phyloP scores from a whole-genome alignment of 768 basidiomycete species.

The Lactarius quietus region DNA sequence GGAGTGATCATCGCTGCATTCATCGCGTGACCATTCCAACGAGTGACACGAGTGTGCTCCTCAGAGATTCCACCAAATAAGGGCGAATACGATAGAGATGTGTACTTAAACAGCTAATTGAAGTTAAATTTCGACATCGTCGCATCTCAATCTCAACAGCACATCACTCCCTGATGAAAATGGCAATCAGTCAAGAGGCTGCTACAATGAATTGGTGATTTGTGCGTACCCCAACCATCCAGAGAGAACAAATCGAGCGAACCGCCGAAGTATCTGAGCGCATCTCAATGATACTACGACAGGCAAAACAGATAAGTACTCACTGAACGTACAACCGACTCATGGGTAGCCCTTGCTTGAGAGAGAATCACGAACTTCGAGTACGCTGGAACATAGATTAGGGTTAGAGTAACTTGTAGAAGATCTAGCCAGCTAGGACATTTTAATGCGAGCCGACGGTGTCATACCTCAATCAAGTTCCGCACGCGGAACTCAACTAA shows the following conservation, averaged over 20 bases:
- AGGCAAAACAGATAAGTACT: slow-evolving; percentile 21
- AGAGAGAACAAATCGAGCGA: slow-evolving; percentile 76
- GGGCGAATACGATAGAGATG: neutral
- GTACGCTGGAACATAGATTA: slow-evolving; percentile 11
- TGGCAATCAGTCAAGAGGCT: slow-evolving; percentile 11
- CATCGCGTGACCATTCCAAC: neutral
- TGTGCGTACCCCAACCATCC: slow-evolving; percentile 72
- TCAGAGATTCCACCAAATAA: too few relatives aligned
- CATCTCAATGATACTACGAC: slow-evolving; percentile 18
- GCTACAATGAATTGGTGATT: neutral
- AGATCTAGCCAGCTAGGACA: neutral
- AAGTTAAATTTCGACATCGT: slow-evolving; percentile 46
- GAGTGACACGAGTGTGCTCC: neutral
- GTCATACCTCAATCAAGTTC: neutral
- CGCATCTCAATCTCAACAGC: slow-evolving; percentile 51
- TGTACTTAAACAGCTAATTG: neutral
- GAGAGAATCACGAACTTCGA: neutral
- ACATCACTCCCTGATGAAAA: slow-evolving; percentile 44
- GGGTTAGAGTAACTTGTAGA: neutral
- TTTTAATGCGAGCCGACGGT: neutral
- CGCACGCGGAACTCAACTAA: slow-evolving; percentile 12
- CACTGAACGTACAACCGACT: slow-evolving; percentile 67
- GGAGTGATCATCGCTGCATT: neutral
- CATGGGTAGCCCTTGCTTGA: slow-evolving; percentile 56
- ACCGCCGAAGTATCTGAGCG: slow-evolving; percentile 75